Evolutionary conservation across 352 stramenopile genomes (phyloP).

Genomic region (Pythium rishiriense): DNA sequence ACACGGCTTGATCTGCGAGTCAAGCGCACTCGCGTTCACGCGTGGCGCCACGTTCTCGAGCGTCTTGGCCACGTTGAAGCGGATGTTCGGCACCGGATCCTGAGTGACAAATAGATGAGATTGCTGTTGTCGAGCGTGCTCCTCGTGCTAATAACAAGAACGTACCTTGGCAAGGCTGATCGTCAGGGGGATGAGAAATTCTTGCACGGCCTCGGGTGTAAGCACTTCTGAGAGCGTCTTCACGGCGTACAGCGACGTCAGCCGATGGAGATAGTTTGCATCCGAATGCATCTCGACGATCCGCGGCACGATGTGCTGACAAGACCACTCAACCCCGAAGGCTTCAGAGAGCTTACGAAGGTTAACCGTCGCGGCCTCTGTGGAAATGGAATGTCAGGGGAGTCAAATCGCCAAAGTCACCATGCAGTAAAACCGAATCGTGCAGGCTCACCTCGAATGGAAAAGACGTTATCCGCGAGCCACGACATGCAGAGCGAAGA

Average conservation of each 20-base stretch:
- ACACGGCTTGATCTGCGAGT: conserved; percentile 81
- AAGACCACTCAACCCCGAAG: conserved; percentile 97
- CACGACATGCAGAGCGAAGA: conserved; percentile 95
- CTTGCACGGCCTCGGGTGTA: conserved; percentile 72
- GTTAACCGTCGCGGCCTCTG: conserved; percentile 94
- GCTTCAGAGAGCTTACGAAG: conserved; percentile 92
- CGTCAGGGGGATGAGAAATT: conserved; percentile 91
- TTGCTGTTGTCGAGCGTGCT: background rate
- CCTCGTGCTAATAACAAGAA: background rate
- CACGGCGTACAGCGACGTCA: conserved; percentile 91
- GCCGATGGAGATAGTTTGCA: conserved; percentile 93
- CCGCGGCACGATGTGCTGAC: conserved; percentile 92
- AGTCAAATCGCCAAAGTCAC: background rate
- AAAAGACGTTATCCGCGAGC: conserved; percentile 97
- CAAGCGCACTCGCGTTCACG: conserved; percentile 62
- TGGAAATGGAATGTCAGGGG: background rate
- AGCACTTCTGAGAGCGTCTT: conserved; percentile 82
- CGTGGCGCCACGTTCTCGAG: conserved; percentile 85
- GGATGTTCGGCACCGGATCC: conserved; percentile 97
- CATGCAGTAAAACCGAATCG: background rate
- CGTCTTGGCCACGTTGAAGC: conserved; percentile 98
- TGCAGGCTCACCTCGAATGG: conserved; percentile 79
- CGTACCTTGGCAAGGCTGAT: conserved; percentile 90
- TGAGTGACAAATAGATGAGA: conserved; percentile 28
- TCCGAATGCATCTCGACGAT: conserved; percentile 94